These are phyloP conservation scores for Colletotrichum gloeosporioides DNA, from an alignment of 2,329 filamentous ascomycete genomes.

Conservation along the genomic window DNA sequence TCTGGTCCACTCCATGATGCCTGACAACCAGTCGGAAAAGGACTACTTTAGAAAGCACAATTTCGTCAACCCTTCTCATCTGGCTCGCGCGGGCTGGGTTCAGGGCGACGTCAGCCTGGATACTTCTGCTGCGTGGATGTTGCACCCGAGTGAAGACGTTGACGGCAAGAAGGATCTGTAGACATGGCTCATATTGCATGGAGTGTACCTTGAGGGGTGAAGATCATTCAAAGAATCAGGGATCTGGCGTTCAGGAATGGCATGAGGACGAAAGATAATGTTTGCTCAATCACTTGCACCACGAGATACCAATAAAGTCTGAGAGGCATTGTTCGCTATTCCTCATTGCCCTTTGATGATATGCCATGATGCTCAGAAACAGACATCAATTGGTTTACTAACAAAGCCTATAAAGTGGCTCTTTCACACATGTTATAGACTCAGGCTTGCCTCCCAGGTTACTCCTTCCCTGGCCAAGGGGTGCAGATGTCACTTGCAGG, in stretches of 20 bases:
- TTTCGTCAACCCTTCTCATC: background rate
- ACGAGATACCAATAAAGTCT: background rate
- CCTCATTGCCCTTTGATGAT: background rate
- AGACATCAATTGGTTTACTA: background rate
- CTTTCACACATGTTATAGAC: background rate
- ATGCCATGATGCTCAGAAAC: background rate
- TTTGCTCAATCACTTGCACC: background rate
- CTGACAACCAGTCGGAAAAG: background rate
- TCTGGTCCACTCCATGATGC: background rate
- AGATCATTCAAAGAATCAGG: background rate
- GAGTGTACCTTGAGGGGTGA: rapidly evolving
- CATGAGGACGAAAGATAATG: background rate
- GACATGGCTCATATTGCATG: rapidly evolving
- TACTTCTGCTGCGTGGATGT: background rate
- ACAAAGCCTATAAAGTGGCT: background rate
- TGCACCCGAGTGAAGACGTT: rapidly evolving
- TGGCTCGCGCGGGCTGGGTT: background rate
- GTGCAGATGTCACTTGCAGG: background rate
- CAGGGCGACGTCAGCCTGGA: background rate
- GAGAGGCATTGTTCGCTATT: background rate
- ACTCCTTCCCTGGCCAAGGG: background rate
- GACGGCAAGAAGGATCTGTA: background rate
- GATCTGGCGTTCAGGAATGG: background rate
- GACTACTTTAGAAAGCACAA: background rate
- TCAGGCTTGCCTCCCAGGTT: background rate